phyloP scores from a whole-genome alignment of 345 rosid genomes.

The Geranium rotundifolium region DNA sequence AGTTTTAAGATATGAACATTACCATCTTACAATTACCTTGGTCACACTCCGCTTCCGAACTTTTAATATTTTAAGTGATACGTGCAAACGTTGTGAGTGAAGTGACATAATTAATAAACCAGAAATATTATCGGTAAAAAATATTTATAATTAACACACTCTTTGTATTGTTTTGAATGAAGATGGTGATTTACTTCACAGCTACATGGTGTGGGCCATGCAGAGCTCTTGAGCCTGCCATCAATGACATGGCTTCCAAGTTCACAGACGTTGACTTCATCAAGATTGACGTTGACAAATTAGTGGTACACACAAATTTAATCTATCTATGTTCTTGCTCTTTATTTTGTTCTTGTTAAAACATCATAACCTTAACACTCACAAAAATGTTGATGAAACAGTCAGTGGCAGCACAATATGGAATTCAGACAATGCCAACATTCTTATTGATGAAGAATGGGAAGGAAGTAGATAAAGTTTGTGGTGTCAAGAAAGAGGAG shows the following conservation, averaged over 20 bases:
- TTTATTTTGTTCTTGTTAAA: too few species aligned
- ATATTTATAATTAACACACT: too few species aligned
- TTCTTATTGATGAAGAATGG: slow-evolving; percentile 56
- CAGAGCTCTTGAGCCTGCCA: slow-evolving; percentile 37
- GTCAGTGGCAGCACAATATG: slow-evolving; percentile 34
- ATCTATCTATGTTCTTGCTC: not conserved
- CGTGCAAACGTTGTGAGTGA: too few species aligned
- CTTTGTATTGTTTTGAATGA: not conserved
- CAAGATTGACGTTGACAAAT: too few species aligned
- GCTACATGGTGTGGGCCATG: slow-evolving; percentile 82
- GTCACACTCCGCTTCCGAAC: too few species aligned
- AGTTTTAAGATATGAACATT: too few species aligned
- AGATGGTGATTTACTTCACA: slow-evolving; percentile 66
- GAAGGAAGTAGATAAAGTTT: slow-evolving; percentile 39
- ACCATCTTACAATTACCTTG: too few species aligned
- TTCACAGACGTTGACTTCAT: slow-evolving; percentile 47
- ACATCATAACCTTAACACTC: not conserved
- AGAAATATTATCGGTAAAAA: too few species aligned
- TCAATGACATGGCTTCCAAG: slow-evolving; percentile 42
- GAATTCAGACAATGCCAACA: slow-evolving; percentile 39
- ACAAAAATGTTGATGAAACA: slow-evolving; percentile 17
- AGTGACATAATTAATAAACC: too few species aligned
- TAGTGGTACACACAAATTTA: slow-evolving; percentile 32
- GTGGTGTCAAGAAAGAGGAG: slow-evolving; percentile 43
- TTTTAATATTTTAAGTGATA: too few species aligned